These are phyloP conservation scores for Ophiostoma populinum DNA, from an alignment of 2,329 filamentous ascomycete genomes.

Conservation along the genomic window DNA sequence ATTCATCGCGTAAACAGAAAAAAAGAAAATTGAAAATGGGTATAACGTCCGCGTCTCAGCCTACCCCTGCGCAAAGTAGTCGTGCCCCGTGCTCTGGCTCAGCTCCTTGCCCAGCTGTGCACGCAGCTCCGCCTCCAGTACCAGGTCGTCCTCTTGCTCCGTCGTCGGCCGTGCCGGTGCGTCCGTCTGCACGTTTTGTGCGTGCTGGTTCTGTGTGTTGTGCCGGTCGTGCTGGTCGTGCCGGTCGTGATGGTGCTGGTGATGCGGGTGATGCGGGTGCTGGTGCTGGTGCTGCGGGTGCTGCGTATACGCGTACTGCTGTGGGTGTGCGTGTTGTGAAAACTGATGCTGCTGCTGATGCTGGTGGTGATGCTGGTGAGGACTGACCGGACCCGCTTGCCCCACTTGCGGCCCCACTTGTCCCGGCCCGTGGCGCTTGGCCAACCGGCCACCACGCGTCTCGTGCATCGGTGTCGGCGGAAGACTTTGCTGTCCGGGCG, in stretches of 20 bases:
- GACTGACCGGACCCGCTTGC: too few species aligned
- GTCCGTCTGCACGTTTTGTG: neutral
- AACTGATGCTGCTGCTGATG: neutral
- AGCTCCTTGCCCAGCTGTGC: conserved; percentile 6
- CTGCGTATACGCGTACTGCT: neutral
- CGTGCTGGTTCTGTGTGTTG: neutral
- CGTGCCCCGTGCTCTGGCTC: conserved; percentile 2
- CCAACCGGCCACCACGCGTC: too few species aligned
- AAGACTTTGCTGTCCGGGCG: too few species aligned
- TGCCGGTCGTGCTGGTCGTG: neutral
- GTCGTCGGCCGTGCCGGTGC: neutral
- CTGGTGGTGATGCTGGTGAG: neutral
- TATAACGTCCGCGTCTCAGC: neutral
- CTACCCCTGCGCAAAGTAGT: neutral
- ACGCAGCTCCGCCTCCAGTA: conserved; percentile 6
- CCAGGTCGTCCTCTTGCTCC: conserved; percentile 4
- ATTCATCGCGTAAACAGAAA: too few species aligned
- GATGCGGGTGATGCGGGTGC: neutral
- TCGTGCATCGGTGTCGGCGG: too few species aligned
- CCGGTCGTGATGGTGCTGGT: neutral
- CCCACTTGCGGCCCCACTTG: too few species aligned
- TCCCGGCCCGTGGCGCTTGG: too few species aligned
- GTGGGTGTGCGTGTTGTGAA: neutral
- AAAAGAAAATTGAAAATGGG: neutral
- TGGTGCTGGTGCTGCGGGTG: neutral